Conservation (phyloP, 768 basidiomycete genomes). For the Tulasnella sp. region DNA sequence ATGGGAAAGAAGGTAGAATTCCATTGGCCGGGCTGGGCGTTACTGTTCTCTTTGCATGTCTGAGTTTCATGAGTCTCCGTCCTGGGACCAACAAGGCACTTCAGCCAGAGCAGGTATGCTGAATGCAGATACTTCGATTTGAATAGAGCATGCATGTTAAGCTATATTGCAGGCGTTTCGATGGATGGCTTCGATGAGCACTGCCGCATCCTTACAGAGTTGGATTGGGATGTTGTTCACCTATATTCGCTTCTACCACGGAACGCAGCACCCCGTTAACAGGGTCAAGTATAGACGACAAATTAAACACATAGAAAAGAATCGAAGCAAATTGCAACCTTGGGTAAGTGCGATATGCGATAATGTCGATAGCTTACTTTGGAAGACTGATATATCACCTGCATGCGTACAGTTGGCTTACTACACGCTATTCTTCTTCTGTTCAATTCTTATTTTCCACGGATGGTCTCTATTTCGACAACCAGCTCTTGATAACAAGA, state of each 20-base stretch:
- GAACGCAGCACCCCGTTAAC: not conserved
- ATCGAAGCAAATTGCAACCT: slow-evolving; percentile 9
- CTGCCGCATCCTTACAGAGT: not conserved
- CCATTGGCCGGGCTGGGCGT: not conserved
- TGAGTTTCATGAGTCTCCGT: slow-evolving; percentile 6
- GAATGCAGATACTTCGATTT: not conserved
- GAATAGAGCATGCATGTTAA: not conserved
- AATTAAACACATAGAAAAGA: not conserved
- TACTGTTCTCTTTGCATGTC: not conserved
- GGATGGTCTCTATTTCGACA: slow-evolving; percentile 18
- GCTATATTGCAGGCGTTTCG: not conserved
- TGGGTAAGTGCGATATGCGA: not conserved
- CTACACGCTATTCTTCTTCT: slow-evolving; percentile 16
- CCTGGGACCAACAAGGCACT: slow-evolving; percentile 2
- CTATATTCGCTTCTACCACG: slow-evolving; percentile 9
- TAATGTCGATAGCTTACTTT: no score
- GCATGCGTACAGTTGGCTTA: slow-evolving; percentile 13
- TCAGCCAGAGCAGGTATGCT: not conserved
- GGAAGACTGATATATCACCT: no score
- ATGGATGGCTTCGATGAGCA: slow-evolving; percentile 6
- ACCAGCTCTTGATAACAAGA: not conserved
- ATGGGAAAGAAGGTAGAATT: not conserved
- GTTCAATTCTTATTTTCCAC: slow-evolving; percentile 16
- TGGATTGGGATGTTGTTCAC: slow-evolving; percentile 15
- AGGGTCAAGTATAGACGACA: not conserved